Conservation (phyloP, 2,329 filamentous ascomycete genomes). For the Sarocladiaceae sp. region DNA sequence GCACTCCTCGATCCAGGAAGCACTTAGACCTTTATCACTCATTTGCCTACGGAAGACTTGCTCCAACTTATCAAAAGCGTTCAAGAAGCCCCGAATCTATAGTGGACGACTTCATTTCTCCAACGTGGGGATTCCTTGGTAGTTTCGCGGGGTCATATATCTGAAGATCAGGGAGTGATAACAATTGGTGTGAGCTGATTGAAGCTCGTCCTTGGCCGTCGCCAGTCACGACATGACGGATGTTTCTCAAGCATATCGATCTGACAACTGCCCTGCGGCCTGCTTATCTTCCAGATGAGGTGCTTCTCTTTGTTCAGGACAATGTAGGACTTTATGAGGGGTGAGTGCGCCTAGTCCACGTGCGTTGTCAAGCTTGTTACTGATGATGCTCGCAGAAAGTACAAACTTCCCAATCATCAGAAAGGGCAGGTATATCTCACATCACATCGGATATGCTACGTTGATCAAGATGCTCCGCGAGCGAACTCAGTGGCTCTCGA, state of each 20-base stretch:
- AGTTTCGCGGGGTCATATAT: no score
- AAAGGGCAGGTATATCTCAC: constrained; percentile 96
- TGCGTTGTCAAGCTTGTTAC: background rate
- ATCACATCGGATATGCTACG: constrained; percentile 91
- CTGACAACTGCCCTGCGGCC: constrained; percentile 95
- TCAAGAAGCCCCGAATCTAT: no score
- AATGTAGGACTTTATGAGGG: constrained; percentile 97
- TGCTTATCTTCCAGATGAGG: constrained; percentile 87
- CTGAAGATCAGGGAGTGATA: no score
- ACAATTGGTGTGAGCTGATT: background rate
- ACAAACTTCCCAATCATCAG: constrained; percentile 89
- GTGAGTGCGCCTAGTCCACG: constrained; percentile 46
- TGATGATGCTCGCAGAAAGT: constrained; percentile 59
- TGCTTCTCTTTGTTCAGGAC: constrained; percentile 93
- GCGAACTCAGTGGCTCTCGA: constrained; percentile 82
- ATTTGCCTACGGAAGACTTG: no score
- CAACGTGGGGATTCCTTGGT: no score
- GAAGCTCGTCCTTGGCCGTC: background rate
- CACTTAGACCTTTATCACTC: no score
- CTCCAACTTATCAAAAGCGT: no score
- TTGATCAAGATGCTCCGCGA: constrained; percentile 82
- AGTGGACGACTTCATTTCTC: no score
- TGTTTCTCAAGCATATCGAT: constrained; percentile 96
- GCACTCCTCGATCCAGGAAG: no score
- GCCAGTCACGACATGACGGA: constrained; percentile 57